phyloP scores from a whole-genome alignment of 306 rosid genomes.

The Abrus precatorius region DNA sequence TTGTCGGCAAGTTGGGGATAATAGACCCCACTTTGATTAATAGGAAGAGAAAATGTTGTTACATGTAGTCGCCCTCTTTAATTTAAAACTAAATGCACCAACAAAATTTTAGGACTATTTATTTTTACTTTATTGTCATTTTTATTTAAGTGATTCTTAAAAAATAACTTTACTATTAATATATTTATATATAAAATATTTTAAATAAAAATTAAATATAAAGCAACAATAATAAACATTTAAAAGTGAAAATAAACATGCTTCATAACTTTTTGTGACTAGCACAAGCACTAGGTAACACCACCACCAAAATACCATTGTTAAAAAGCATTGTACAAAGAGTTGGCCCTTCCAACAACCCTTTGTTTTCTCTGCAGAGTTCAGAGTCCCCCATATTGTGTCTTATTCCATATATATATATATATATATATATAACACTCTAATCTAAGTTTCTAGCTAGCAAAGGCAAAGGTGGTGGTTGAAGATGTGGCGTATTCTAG shows the following conservation, averaged over 20 bases:
- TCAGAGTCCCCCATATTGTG: slow-evolving; percentile 25
- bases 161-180: no score
- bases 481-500: slow-evolving; percentile 59
- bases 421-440: slow-evolving; percentile 1
- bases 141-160: no score
- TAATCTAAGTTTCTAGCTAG: background rate
- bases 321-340: slow-evolving; percentile 49
- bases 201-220: no score
- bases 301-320: slow-evolving; percentile 63
- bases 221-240: no score
- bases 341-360: slow-evolving; percentile 46
- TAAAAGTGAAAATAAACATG: no score
- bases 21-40: slow-evolving; percentile 56
- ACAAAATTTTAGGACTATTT: slow-evolving; percentile 61
- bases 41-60: slow-evolving; percentile 15
- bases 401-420: slow-evolving; percentile 17
- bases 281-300: slow-evolving; percentile 71
- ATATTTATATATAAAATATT: no score
- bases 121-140: no score
- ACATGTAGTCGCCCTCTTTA: slow-evolving; percentile 41
- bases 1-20: slow-evolving; percentile 68
- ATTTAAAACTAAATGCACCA: slow-evolving; percentile 55
- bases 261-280: slow-evolving; percentile 57
- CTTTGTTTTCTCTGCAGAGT: slow-evolving; percentile 36
- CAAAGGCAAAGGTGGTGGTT: background rate